A percentile compares a stretch with the other conserved stretches of the same genome.
Conservation (phyloP, 805 yeast species). For the Candida sakaeoensis region DNA sequence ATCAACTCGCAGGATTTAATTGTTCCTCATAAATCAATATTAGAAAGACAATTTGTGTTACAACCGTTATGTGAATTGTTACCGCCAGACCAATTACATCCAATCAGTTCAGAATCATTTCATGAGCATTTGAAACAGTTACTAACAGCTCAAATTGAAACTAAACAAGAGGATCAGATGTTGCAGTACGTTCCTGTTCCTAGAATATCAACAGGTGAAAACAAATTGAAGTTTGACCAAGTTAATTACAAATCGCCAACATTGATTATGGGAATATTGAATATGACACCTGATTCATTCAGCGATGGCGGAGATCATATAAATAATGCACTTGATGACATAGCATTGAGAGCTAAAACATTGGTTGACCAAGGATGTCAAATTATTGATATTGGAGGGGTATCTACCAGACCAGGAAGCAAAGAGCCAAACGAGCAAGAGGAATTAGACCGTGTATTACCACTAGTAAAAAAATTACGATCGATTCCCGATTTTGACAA, state of each 20-base stretch:
- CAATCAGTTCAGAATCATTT: constrained; percentile 81
- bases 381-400: constrained; percentile 91
- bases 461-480: constrained; percentile 63
- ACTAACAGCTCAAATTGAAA: constrained; percentile 27
- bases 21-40: constrained; percentile 85
- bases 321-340: constrained; percentile 26
- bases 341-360: constrained; percentile 43
- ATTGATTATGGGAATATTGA: constrained; percentile 79
- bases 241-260: constrained; percentile 48
- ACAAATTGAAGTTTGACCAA: constrained; percentile 41
- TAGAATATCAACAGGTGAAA: constrained; percentile 9
- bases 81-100: constrained; percentile 66
- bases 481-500: constrained; percentile 31
- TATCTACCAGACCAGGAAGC: constrained; percentile 88
- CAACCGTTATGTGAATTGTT: constrained; percentile 83
- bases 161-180: constrained; percentile 45
- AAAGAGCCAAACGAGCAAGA: constrained; percentile 55
- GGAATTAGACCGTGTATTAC: constrained; percentile 69
- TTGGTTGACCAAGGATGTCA: constrained; percentile 61
- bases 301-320: constrained; percentile 74
- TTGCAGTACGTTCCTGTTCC: constrained; percentile 49
- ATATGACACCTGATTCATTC: constrained; percentile 92
- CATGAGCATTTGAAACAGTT: constrained; percentile 62
- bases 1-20: constrained; percentile 56
- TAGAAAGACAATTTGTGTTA: constrained; percentile 86